Conservation (phyloP, 1,284 basidiomycete species). For the Thelephora terrestris region DNA sequence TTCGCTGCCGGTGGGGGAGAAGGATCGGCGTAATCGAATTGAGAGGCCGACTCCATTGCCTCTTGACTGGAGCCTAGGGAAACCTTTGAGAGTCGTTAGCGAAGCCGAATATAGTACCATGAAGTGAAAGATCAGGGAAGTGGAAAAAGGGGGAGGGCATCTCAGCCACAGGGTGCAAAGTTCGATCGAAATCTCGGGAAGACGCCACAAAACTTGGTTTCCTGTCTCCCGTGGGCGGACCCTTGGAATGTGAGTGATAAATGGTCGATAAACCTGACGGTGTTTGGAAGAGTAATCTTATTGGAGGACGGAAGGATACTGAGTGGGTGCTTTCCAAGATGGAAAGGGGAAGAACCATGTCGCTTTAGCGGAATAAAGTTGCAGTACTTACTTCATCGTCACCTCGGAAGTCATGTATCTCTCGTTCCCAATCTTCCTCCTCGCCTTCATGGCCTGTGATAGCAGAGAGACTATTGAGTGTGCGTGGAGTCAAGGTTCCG, state of each 20-base stretch:
- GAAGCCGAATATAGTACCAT: conserved; percentile 10
- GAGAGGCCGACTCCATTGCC: background rate
- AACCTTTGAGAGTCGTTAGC: background rate
- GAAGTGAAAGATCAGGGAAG: conserved; percentile 6
- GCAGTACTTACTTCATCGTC: conserved; percentile 48
- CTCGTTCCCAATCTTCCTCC: conserved; percentile 74
- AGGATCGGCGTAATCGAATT: conserved; percentile 28
- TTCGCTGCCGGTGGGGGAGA: conserved; percentile 58
- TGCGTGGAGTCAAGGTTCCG: conserved; percentile 56
- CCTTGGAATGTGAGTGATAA: too few relatives aligned
- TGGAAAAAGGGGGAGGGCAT: background rate
- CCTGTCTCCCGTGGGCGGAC: too few relatives aligned
- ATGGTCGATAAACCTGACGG: too few relatives aligned
- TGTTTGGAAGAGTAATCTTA: too few relatives aligned
- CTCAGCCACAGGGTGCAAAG: background rate
- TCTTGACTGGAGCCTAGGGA: background rate
- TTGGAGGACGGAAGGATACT: too few relatives aligned
- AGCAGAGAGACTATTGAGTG: conserved; percentile 70
- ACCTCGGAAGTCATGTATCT: conserved; percentile 43
- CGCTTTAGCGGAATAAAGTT: background rate
- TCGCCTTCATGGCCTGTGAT: conserved; percentile 78
- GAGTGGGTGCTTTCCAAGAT: too few relatives aligned
- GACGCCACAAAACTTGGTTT: too few relatives aligned
- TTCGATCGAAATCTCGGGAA: background rate
- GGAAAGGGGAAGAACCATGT: too few relatives aligned